Evolutionary conservation across 2,329 filamentous ascomycete species (phyloP).

Genomic region (Pyricularia grisea): DNA sequence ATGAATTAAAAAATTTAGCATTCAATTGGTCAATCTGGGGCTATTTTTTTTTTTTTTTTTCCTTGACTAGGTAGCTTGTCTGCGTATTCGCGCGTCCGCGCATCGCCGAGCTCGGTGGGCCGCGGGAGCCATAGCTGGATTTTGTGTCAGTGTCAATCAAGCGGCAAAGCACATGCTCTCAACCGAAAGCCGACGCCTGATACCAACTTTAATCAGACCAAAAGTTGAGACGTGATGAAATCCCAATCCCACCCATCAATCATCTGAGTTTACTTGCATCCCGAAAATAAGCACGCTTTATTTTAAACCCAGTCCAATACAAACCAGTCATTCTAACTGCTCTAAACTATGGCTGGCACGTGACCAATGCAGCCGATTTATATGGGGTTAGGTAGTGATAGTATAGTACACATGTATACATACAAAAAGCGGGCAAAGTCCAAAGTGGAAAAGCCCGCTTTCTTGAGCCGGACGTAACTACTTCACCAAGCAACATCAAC

Average conservation of each 20-base stretch:
- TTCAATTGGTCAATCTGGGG: not conserved
- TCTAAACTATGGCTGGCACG: not conserved
- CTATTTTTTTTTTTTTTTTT: not conserved
- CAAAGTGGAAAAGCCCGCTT: no score
- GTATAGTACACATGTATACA: conserved; percentile 1
- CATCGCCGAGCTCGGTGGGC: not conserved
- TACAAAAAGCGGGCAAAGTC: not conserved
- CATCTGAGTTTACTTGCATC: not conserved
- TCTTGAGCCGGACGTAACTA: not conserved
- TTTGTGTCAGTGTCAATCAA: not conserved
- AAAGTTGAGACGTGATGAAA: not conserved
- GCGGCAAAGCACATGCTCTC: not conserved
- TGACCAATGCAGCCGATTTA: not conserved
- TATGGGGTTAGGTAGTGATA: not conserved
- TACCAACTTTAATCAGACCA: not conserved
- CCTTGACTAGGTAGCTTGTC: not conserved
- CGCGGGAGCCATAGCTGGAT: not conserved
- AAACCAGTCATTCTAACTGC: not conserved
- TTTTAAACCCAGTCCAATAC: not conserved
- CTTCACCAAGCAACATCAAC: not conserved
- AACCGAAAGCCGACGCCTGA: not conserved
- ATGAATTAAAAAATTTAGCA: not conserved
- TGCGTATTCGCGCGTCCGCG: no score
- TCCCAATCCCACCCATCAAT: not conserved
- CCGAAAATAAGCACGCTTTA: not conserved